These are phyloP conservation scores for Fusarium redolens DNA, from an alignment of 2,329 filamentous ascomycete genomes.

Conservation along the genomic window DNA sequence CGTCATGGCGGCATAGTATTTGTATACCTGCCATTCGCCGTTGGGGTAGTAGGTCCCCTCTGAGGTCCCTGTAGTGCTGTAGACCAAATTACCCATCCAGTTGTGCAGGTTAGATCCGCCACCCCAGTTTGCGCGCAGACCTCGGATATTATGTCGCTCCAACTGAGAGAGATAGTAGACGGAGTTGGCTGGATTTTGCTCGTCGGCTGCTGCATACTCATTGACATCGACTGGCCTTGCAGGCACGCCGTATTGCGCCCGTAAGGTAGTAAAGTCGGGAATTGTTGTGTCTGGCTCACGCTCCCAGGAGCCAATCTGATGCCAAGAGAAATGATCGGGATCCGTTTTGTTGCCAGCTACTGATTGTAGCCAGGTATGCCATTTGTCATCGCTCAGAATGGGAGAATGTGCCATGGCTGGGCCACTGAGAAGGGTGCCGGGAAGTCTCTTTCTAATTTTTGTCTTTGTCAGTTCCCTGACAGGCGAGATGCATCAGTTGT, in stretches of 20 bases:
- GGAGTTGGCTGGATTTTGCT: background rate
- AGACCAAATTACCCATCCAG: background rate
- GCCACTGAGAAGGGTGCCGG: background rate
- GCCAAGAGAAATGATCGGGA: background rate
- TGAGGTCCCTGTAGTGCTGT: background rate
- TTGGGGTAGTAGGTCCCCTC: background rate
- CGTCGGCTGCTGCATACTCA: background rate
- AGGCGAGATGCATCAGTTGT: rapidly evolving
- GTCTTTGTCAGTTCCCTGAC: background rate
- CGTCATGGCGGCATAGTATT: background rate
- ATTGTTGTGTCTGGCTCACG: background rate
- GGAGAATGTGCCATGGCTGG: background rate
- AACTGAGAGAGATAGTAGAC: background rate
- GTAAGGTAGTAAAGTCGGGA: background rate
- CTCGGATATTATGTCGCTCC: background rate
- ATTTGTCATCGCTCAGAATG: background rate
- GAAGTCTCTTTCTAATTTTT: background rate
- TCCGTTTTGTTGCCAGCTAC: background rate
- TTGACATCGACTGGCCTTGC: background rate
- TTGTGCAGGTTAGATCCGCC: background rate
- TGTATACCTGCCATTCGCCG: background rate
- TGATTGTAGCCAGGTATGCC: background rate
- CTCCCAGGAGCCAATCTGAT: background rate
- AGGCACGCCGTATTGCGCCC: rapidly evolving
- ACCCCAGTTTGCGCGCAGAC: background rate